Conservation (phyloP, 257 asterid genomes). For the Solanum rostratum region DNA sequence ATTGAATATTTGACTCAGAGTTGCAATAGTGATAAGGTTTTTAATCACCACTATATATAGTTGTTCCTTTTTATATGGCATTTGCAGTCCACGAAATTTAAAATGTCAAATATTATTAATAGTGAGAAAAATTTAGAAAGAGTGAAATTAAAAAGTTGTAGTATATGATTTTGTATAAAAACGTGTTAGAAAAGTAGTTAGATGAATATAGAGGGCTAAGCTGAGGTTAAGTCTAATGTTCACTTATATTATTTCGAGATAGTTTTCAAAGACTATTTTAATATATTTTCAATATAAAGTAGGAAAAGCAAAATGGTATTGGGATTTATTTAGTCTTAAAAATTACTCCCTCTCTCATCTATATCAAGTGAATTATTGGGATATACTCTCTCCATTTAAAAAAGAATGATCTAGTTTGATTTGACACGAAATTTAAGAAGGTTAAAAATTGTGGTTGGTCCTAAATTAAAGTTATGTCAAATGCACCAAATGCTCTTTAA, state of each 20-base stretch:
- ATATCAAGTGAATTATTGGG: too few species aligned
- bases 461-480: too few species aligned
- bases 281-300: neutral
- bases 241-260: neutral
- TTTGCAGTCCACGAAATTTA: neutral
- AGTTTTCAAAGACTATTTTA: neutral
- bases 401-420: too few species aligned
- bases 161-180: neutral
- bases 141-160: neutral
- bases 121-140: neutral
- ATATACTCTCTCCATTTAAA: too few species aligned
- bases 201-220: neutral
- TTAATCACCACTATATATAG: neutral
- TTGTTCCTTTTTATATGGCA: neutral
- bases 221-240: neutral
- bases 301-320: neutral
- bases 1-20: neutral
- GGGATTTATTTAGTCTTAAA: neutral
- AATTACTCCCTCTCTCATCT: too few species aligned
- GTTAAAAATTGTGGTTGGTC: too few species aligned
- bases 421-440: too few species aligned
- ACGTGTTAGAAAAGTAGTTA: neutral
- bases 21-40: neutral
- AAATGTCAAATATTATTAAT: neutral
- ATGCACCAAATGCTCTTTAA: too few species aligned